Base-by-base conservation (phyloP, 2,329 filamentous ascomycete genomes). In the Scytalidium lignicola region DNA sequence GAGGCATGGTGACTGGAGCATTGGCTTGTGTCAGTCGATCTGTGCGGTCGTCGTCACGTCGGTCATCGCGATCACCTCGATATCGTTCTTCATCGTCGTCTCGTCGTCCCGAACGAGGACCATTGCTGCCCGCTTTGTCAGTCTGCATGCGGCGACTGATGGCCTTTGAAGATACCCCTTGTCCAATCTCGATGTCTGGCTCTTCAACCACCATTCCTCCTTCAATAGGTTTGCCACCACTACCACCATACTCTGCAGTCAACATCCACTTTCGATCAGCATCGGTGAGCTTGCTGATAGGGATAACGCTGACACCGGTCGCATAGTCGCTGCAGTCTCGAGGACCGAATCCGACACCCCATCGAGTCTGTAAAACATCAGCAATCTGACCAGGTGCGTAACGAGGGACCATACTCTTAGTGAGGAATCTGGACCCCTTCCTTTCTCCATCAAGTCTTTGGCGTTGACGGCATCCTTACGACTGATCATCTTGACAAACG, bases 261-360 rank as follows among this genome's bases (percentile, higher is more conserved):
- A 96, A 71, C 77, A 97, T 90, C 93, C 93, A 99, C 69, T 97
- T 96, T 54, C 89, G 83, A 70, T 99, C 93, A 21, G 93, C 93
- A 59, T 99, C 93, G 1, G 93, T 99, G 49, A 99, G 80, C 61
- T 91, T 87, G 59, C 85, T 80, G 56, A 99, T 93, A 1, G 93
- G 93, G 55, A 99, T 97, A 48, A 96, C 74, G 66, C 91, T 97
- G 67, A 97, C 78, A 45, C 93, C 93, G 10, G 85, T 93, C 57
- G 85, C 79, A 68, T 99, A 99, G 69, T 99, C 91, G 66, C 90
- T 96, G 74, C 93, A 99, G 67, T 99, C 93, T 62, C 93, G 84
- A 42, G 93, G 93, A 2, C 93, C 93, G 63, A 96, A 99, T 15
- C 93, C 93, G 44, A 99, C 93, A 57, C 93, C 93, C 93, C 93